These are phyloP conservation scores for Haematococcus lacustris DNA, from an alignment of 139 green algal genomes.

Conservation along the genomic window DNA sequence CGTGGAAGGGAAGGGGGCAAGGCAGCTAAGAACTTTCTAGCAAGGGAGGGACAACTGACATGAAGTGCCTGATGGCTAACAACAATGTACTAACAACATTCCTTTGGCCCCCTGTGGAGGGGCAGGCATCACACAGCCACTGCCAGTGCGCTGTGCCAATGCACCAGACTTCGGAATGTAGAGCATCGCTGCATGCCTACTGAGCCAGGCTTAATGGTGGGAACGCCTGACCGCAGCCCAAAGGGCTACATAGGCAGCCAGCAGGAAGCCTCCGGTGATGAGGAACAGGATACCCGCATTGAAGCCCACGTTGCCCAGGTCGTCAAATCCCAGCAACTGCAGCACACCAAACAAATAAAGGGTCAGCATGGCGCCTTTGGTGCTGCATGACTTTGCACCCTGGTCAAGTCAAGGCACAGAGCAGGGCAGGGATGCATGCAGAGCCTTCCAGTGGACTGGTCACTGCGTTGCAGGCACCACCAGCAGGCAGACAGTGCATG, in stretches of 20 bases:
- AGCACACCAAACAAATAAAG: not conserved
- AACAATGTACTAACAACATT: too few relatives aligned
- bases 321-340: not conserved
- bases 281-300: not conserved
- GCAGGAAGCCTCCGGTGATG: not conserved
- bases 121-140: too few relatives aligned
- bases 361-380: too few relatives aligned
- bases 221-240: constrained; percentile 9
- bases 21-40: too few relatives aligned
- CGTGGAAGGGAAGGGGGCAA: too few relatives aligned
- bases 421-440: not conserved
- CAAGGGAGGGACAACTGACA: too few relatives aligned
- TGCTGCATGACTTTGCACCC: too few relatives aligned
- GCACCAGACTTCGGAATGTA: too few relatives aligned
- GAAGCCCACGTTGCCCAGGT: not conserved
- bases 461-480: not conserved
- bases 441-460: not conserved
- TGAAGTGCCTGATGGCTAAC: too few relatives aligned
- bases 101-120: too few relatives aligned
- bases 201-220: not conserved
- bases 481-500: not conserved
- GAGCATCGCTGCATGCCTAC: too few relatives aligned
- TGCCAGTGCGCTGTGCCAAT: too few relatives aligned
- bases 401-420: not conserved
- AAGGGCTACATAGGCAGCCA: constrained; percentile 17